Base-by-base conservation (phyloP, 441 rosid genomes). In the Corymbia citriodora region DNA sequence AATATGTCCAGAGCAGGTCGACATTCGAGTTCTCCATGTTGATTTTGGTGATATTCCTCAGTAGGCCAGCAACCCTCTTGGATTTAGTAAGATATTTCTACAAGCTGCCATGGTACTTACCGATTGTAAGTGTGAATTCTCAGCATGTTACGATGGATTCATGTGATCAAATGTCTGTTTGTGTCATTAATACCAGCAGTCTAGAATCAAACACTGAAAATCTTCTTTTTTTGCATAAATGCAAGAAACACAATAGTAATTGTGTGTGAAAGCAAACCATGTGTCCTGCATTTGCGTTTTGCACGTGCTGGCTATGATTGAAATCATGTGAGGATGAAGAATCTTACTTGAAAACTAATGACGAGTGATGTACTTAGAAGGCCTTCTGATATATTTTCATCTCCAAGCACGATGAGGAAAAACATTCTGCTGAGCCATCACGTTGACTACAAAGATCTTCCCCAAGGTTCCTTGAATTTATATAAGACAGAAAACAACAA, bases 131-230 rank as follows among this genome's bases (percentile, higher is more conserved):
- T 65, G 40, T 68, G 33, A 68, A 2, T 68, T 68, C 40, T 31
- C 79, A 68, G 1, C 11, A 31, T 0, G 10, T 31, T 8, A 65
- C 0, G 72, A 13, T 65, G 17, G 72, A 19, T 0, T 65, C 18
- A n/a, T 2, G 72, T 19, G 15, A 15, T n/a, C 36, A n/a, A 65
- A n/a, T 0, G 36, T 0, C 72, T 1, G 19, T 7, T 7, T 65
- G 0, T 3, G 36, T 65, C 36, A 0, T 65, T n/a, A 15, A n/a
- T 14, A 65, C 36, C 72, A 65, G 36, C 0, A n/a, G 14, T 15
- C 72, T 65, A n/a, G 19, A n/a, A 65, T 65, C 0, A n/a, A 18
- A 31, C 74, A 65, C 17, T 4, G 1, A 31, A 31, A 68, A 68
- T 68, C 45, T 68, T 68, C 12, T 68, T 68, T 70, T 68, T 17